A percentile compares a stretch with the other conserved stretches of the same genome.
These are phyloP conservation scores for Schizothecium vesticola DNA, from an alignment of 495 filamentous ascomycete genomes.

Conservation along the genomic window DNA sequence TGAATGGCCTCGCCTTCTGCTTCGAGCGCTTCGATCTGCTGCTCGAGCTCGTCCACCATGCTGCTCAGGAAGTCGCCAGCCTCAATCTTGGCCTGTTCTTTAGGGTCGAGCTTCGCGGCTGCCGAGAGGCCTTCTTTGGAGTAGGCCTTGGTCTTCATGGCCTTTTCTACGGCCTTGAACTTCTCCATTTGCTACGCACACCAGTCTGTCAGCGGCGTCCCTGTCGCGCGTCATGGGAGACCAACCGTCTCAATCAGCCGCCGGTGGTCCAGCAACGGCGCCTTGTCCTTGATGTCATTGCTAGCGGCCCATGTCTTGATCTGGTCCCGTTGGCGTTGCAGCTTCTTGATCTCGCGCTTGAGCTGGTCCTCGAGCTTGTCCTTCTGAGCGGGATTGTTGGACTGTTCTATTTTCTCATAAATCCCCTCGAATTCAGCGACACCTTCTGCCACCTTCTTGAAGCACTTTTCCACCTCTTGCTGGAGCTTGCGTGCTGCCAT, in stretches of 20 bases:
- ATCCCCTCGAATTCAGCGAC: constrained; percentile 88
- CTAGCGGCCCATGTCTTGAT: constrained; percentile 97
- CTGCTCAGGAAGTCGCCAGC: constrained; percentile 73
- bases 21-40: constrained; percentile 86
- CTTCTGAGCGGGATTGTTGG: constrained; percentile 88
- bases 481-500: constrained; percentile 95
- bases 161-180: constrained; percentile 99
- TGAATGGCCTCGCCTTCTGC: constrained; percentile 84
- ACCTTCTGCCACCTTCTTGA: constrained; percentile 92
- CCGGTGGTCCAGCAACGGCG: constrained; percentile 84
- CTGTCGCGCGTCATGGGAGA: constrained; percentile 5
- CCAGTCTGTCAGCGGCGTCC: constrained; percentile 12
- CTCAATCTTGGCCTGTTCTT: constrained; percentile 87
- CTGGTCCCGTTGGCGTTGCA: constrained; percentile 93
- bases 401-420: constrained; percentile 90
- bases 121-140: constrained; percentile 94
- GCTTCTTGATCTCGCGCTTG: constrained; percentile 99
- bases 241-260: constrained; percentile 91
- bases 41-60: constrained; percentile 90
- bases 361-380: constrained; percentile 96
- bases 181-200: constrained; percentile 89
- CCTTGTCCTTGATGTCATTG: constrained; percentile 99
- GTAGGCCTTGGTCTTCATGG: constrained; percentile 99
- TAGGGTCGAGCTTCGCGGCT: constrained; percentile 87
- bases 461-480: constrained; percentile 96